These are phyloP conservation scores for Cyclotella atomus DNA, from an alignment of 108 stramenopile species.

Conservation along the genomic window DNA sequence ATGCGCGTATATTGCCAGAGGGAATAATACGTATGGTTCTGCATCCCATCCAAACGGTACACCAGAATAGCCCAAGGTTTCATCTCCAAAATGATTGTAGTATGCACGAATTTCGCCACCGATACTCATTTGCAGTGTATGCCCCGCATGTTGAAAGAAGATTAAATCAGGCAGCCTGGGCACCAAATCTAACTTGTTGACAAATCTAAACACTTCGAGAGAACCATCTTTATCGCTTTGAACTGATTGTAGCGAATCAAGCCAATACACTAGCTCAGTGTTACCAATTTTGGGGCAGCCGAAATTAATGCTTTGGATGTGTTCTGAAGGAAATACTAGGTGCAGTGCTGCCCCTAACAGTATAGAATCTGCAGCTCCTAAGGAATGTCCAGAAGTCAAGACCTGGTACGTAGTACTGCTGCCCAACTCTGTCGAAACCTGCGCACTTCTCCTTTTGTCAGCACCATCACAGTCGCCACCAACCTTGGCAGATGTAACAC, in stretches of 20 bases:
- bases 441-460: slow-evolving; percentile 8
- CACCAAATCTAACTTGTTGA: slow-evolving; percentile 77
- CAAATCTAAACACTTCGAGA: slow-evolving; percentile 47
- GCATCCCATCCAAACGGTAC: slow-evolving; percentile 76
- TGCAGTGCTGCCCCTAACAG: slow-evolving; percentile 72
- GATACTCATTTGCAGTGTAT: slow-evolving; percentile 75
- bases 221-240: slow-evolving; percentile 6
- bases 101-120: slow-evolving; percentile 46
- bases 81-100: slow-evolving; percentile 68
- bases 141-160: slow-evolving; percentile 82
- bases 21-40: slow-evolving; percentile 63
- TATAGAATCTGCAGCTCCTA: slow-evolving; percentile 81
- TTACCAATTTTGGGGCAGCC: slow-evolving; percentile 85
- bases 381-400: slow-evolving; percentile 75
- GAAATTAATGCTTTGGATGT: slow-evolving; percentile 72
- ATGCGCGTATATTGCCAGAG: slow-evolving; percentile 63
- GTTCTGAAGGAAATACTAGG: slow-evolving; percentile 29
- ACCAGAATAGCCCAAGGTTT: slow-evolving; percentile 47
- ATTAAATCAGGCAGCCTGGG: slow-evolving; percentile 72
- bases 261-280: slow-evolving; percentile 57
- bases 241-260: slow-evolving; percentile 43
- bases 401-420: slow-evolving; percentile 40
- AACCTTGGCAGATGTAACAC: slow-evolving; percentile 48
- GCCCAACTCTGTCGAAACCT: neutral
- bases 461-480: slow-evolving; percentile 20